These are phyloP conservation scores for Hordeum pubiflorum DNA, from an alignment of 202 grass and related monocot genomes.

Conservation along the genomic window DNA sequence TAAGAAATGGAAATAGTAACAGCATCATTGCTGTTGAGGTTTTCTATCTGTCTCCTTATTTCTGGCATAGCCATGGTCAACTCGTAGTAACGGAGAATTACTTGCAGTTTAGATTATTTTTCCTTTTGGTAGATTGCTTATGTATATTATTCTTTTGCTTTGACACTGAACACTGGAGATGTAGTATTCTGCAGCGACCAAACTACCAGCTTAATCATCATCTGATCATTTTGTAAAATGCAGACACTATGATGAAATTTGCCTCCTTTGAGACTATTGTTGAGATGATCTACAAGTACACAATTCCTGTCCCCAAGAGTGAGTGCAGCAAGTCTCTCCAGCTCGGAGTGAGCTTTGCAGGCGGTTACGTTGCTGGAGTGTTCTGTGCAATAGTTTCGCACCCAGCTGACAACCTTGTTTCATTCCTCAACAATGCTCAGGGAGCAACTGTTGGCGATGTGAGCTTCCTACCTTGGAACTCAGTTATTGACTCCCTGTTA, in stretches of 20 bases:
- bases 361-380: slow-evolving; percentile 50
- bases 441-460: slow-evolving; percentile 44
- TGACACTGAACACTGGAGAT: neutral
- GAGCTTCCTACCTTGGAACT: slow-evolving; percentile 16
- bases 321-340: slow-evolving; percentile 58
- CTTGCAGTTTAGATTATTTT: neutral
- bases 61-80: neutral
- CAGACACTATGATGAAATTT: slow-evolving; percentile 79
- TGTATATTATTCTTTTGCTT: neutral
- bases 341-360: slow-evolving; percentile 59
- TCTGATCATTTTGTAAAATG: slow-evolving; percentile 3
- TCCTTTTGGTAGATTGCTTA: neutral
- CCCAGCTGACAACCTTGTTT: slow-evolving; percentile 59
- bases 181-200: neutral
- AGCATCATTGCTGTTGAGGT: neutral
- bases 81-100: neutral
- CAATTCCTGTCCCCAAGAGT: slow-evolving; percentile 42
- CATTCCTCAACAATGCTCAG: slow-evolving; percentile 52
- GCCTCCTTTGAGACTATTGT: slow-evolving; percentile 49
- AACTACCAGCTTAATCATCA: neutral
- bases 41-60: neutral
- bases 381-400: slow-evolving; percentile 53
- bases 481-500: neutral
- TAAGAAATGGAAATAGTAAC: neutral
- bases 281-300: slow-evolving; percentile 53